Percentiles rank a stretch among this genome's conserved stretches.
Evolutionary conservation across 768 basidiomycete genomes (phyloP).

Genomic region (Leccinum disarticulatum): DNA sequence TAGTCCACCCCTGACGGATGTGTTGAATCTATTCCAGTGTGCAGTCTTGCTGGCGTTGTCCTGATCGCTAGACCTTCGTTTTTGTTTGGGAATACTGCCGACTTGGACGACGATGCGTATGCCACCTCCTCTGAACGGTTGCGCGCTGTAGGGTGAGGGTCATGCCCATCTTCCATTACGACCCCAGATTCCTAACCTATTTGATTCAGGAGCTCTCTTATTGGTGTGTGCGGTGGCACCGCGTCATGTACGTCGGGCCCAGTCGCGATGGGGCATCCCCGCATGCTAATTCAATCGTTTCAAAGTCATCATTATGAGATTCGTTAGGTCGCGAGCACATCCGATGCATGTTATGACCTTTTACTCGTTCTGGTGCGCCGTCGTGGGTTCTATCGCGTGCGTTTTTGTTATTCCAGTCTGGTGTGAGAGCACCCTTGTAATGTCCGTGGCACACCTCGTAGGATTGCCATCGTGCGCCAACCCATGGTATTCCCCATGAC

Average conservation of each 20-base stretch:
- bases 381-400: constrained; percentile 14
- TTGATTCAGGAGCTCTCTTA: constrained; percentile 52
- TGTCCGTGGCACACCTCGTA: background rate
- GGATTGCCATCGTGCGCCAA: constrained; percentile 10
- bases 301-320: constrained; percentile 52
- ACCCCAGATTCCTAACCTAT: background rate
- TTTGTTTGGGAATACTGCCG: constrained; percentile 53
- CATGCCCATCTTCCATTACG: background rate
- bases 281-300: background rate
- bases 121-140: constrained; percentile 41
- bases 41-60: constrained; percentile 73
- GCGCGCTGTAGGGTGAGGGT: constrained; percentile 53
- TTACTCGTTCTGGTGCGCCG: constrained; percentile 59
- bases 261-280: background rate
- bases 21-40: constrained; percentile 36
- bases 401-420: background rate
- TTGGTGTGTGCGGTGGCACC: constrained; percentile 59
- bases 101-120: background rate
- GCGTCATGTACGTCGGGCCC: constrained; percentile 61
- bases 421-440: background rate
- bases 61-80: constrained; percentile 78
- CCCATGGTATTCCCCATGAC: constrained; percentile 17
- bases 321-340: constrained; percentile 74
- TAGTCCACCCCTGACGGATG: background rate
- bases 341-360: constrained; percentile 70